A percentile compares a stretch with the other conserved stretches of the same genome.
Conservation (phyloP, 768 basidiomycete genomes). For the Ephemerocybe angulata region DNA sequence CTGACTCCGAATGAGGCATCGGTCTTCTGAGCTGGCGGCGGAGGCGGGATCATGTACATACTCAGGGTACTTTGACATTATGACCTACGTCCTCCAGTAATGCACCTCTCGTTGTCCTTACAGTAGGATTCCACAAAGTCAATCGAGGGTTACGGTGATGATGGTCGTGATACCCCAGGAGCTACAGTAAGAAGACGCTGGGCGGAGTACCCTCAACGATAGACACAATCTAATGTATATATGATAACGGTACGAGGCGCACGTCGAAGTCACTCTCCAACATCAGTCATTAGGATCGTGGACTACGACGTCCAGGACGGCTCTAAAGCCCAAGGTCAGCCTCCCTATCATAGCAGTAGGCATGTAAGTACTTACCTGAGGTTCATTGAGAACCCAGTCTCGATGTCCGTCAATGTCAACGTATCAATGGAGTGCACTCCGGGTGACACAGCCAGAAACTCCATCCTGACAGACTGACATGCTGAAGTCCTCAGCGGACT, state of each 20-base stretch:
- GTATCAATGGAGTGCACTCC: conserved; percentile 76
- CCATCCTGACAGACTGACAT: conserved; percentile 84
- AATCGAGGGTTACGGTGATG: too few species aligned
- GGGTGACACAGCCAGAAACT: conserved; percentile 74
- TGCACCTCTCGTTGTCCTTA: too few species aligned
- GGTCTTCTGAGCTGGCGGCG: too few species aligned
- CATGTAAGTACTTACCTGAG: conserved; percentile 48
- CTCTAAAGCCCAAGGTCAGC: conserved; percentile 34
- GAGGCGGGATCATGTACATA: too few species aligned
- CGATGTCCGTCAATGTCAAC: conserved; percentile 70
- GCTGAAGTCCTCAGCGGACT: conserved; percentile 79
- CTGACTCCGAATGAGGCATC: conserved; percentile 12
- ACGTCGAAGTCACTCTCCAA: background rate
- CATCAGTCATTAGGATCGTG: conserved; percentile 45
- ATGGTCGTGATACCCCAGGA: too few species aligned
- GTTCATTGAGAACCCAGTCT: conserved; percentile 68
- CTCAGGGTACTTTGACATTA: too few species aligned
- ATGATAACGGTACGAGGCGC: background rate
- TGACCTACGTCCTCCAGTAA: too few species aligned
- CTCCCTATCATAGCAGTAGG: background rate
- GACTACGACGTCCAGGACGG: conserved; percentile 72
- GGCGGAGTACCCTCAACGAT: too few species aligned
- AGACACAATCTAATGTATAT: background rate
- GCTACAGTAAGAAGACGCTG: too few species aligned
- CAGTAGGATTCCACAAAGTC: too few species aligned